Evolutionary conservation across 2,329 filamentous ascomycete genomes (phyloP), one percentile per base, ranked within the genome.

Genomic region (Penicillium polonicum): DNA sequence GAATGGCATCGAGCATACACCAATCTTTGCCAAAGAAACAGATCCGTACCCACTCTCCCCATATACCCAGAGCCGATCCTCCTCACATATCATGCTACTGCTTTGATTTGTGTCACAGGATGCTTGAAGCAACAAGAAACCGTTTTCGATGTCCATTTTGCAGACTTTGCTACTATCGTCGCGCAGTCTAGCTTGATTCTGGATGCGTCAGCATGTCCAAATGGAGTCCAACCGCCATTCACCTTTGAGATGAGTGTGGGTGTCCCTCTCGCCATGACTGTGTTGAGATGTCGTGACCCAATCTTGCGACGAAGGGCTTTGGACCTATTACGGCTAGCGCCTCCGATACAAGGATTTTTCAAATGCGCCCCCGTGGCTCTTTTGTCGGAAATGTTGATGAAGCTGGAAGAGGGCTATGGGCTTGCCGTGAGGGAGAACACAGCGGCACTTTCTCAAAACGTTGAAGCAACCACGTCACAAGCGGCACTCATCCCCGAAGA

Each of bases 281-380:
- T 51, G 9, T 38, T 65, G 25, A 70, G 65, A 48, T 72, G 69
- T 39, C 67, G 70, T n/a, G 48, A 62, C 17, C 62, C 62, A 29
- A 13, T 1, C 2, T 25, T 69, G n/a, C 61, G 70, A 8, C 62
- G 66, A 25, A 46, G 54, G 25, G 68, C 68, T 12, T 35, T 72
- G 21, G 29, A 48, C 2, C 52, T 69, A 23, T 44, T 69, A 31
- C 52, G 42, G 43, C 58, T 57, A 43, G 60, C 62, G 2, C 68
- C 70, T 13, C 56, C 51, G 6, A 46, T 70, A 19, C 68, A 70
- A 57, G 66, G 64, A 1, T 59, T 71, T 21, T 69, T 63, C 41
- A 68, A 68, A 57, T 62, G 60, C 21, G 21, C 55, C 1, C 63
- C 65, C 6, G 55, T 58, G 10, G 62, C 65, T 38, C 38, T 52